phyloP scores from a whole-genome alignment of 2,329 filamentous ascomycete genomes.

The Nemania sp. region DNA sequence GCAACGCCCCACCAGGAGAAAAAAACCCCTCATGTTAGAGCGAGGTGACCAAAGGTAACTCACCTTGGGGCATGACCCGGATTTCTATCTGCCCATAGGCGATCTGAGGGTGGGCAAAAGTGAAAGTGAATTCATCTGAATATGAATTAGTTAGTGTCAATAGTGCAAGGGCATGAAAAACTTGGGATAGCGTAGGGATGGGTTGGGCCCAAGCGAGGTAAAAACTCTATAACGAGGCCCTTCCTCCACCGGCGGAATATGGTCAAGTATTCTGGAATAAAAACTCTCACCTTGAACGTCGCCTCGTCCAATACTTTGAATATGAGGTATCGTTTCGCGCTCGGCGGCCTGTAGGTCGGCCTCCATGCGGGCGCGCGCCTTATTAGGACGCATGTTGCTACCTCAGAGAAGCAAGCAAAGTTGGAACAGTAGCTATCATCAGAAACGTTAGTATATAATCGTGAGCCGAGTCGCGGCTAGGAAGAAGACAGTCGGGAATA shows the following conservation, averaged over 20 bases:
- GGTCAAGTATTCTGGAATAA: too few relatives aligned
- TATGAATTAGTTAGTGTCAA: neutral
- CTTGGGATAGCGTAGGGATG: neutral
- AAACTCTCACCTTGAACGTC: conserved; percentile 58
- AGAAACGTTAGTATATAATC: too few relatives aligned
- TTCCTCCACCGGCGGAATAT: too few relatives aligned
- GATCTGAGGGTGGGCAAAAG: conserved; percentile 44
- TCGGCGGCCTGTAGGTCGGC: conserved; percentile 31
- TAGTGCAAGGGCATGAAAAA: neutral
- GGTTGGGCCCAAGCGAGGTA: neutral
- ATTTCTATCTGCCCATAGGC: conserved; percentile 40
- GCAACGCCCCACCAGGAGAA: too few relatives aligned
- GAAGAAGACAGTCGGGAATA: too few relatives aligned
- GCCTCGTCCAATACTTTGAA: conserved; percentile 61
- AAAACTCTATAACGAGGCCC: too few relatives aligned
- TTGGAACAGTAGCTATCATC: too few relatives aligned
- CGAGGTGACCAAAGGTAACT: too few relatives aligned
- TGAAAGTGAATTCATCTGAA: conserved; percentile 67
- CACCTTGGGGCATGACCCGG: conserved; percentile 44
- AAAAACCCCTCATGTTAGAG: too few relatives aligned
- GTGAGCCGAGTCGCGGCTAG: too few relatives aligned
- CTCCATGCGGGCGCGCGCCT: conserved; percentile 24
- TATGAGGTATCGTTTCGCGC: conserved; percentile 21
- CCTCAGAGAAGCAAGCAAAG: neutral
- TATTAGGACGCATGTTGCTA: conserved; percentile 28